Base-by-base conservation (phyloP, 768 basidiomycete genomes). In the Calocybe cyanea region DNA sequence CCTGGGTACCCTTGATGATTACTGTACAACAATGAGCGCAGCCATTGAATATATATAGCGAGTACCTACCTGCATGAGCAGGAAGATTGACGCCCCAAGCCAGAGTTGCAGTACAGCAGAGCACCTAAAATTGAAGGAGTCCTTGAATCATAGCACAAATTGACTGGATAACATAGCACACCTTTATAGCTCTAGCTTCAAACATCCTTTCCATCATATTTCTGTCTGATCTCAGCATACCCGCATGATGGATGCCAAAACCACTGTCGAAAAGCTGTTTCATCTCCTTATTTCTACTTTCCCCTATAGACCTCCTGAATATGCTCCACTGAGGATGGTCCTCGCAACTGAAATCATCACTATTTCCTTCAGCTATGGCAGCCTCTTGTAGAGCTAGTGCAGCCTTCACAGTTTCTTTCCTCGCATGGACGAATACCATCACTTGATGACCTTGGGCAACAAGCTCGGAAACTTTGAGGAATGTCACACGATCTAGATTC, bases 61-160 rank as follows among this genome's bases (percentile, higher is more conserved):
- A 51, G 39, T 38, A 45, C 45, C 51, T 51, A 89, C 89, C 92
- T 46, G 96, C 96, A 66, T 98, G 95, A 14, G 96, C 96, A 25
- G 96, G 96, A 51, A 99, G 70, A 64, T 99, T 99, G 55, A 99
- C 96, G 67, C 96, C 96, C 96, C 96, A 99, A 4, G 96, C 96
- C 34, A 99, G 75, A 2, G 96, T 99, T 4, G 96, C 92, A 2
- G 96, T 99, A 70, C 96, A 99, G 64, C 92, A 96, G 14, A 99
- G 72, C 41, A 99, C 94, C 94, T 96, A n/a, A 37, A 24, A n/a
- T 53, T 20, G 44, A 51, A 25, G 9, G 21, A 20, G 14, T 40
- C 35, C 30, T 15, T 41, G 4, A 28, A 34, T 23, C 1, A 18
- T 15, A 13, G 8, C 13, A 34, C 4, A 34, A 6, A 28, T 15